phyloP scores from a whole-genome alignment of 2,329 filamentous ascomycete genomes.

The Teratosphaeria epicoccoides region DNA sequence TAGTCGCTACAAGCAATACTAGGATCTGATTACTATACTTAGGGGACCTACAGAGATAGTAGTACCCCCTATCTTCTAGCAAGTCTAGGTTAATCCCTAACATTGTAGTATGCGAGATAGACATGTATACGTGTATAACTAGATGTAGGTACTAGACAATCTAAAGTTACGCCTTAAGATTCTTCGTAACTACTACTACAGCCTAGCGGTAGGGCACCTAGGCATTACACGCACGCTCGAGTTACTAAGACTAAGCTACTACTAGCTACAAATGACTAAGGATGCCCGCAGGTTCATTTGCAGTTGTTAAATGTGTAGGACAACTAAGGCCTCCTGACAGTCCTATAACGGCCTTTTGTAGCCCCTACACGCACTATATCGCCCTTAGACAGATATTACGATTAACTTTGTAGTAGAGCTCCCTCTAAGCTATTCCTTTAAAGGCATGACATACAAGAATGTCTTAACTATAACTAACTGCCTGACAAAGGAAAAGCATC shows the following conservation, averaged over 20 bases:
- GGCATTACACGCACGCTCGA: background rate
- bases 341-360: background rate
- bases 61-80: no score
- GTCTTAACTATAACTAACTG: background rate
- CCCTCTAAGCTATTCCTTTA: background rate
- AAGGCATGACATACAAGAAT: background rate
- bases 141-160: no score
- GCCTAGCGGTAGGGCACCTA: background rate
- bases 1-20: no score
- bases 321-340: background rate
- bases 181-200: background rate
- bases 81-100: no score
- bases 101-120: no score
- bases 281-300: background rate
- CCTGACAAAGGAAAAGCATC: background rate
- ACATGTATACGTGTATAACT: no score
- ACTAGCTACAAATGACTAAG: background rate
- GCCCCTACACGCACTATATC: background rate
- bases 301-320: background rate
- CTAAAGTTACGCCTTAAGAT: background rate
- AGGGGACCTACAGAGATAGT: no score
- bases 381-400: background rate
- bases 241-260: background rate
- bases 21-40: no score
- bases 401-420: background rate